Conservation (phyloP, 2,329 filamentous ascomycete genomes). For the Epichloe sp. region DNA sequence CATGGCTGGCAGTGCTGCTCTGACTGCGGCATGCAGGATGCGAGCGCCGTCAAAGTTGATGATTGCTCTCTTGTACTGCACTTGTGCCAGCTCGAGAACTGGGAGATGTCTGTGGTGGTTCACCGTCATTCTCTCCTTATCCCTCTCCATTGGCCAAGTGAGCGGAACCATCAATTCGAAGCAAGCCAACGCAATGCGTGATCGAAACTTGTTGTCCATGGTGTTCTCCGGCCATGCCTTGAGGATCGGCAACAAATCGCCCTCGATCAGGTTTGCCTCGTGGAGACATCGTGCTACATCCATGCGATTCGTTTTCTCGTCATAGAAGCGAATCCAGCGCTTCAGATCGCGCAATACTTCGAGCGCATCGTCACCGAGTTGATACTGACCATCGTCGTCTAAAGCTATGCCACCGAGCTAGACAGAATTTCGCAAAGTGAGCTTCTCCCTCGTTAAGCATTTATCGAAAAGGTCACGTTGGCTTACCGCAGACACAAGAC, state of each 20-base stretch:
- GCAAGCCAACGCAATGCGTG: constrained; percentile 70
- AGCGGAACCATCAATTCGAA: constrained; percentile 83
- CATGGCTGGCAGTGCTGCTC: constrained; percentile 76
- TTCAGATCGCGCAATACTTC: constrained; percentile 88
- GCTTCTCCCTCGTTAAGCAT: neutral
- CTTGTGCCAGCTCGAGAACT: constrained; percentile 75
- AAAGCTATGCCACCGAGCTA: constrained; percentile 75
- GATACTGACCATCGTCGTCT: constrained; percentile 70
- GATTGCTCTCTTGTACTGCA: constrained; percentile 78
- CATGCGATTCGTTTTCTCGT: constrained; percentile 84
- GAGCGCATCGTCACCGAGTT: constrained; percentile 83
- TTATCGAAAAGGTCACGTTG: constrained; percentile 8
- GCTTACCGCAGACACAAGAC: constrained; percentile 81
- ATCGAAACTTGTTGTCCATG: constrained; percentile 60
- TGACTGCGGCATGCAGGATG: constrained; percentile 69
- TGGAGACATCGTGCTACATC: constrained; percentile 88
- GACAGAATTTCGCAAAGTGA: neutral
- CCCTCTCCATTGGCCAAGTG: constrained; percentile 83
- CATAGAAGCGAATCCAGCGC: constrained; percentile 88
- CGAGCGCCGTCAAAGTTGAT: constrained; percentile 68
- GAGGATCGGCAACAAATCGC: constrained; percentile 82
- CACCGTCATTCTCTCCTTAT: constrained; percentile 68
- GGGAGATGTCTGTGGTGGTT: constrained; percentile 90
- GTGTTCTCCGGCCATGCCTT: constrained; percentile 65
- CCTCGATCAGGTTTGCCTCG: constrained; percentile 82